phyloP scores from a whole-genome alignment of 2,329 filamentous ascomycete species.

The Phaeosphaeria sp. region DNA sequence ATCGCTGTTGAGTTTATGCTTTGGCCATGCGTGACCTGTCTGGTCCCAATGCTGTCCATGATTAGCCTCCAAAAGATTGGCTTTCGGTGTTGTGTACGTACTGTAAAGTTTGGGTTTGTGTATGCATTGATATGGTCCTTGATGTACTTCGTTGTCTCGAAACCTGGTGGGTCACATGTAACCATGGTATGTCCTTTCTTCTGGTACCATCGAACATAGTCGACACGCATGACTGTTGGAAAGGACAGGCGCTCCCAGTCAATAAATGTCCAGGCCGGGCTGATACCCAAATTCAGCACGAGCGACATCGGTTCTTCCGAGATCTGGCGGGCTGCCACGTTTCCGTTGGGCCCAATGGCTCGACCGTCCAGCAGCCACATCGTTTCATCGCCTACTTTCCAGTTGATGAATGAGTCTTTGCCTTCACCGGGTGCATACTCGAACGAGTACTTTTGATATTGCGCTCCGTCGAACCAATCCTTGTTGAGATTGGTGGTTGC shows the following conservation, averaged over 20 bases:
- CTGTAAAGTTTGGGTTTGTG: slow-evolving; percentile 59
- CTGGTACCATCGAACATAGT: slow-evolving; percentile 64
- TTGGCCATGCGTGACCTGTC: slow-evolving; percentile 48
- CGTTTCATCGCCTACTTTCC: slow-evolving; percentile 60
- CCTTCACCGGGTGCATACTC: slow-evolving; percentile 60
- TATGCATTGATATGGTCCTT: slow-evolving; percentile 56
- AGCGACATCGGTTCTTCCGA: slow-evolving; percentile 62
- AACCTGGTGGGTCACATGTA: slow-evolving; percentile 63
- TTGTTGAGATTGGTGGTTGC: slow-evolving; percentile 62
- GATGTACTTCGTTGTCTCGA: slow-evolving; percentile 60
- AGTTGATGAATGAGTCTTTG: slow-evolving; percentile 56
- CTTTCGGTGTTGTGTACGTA: slow-evolving; percentile 35
- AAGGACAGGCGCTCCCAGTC: slow-evolving; percentile 54
- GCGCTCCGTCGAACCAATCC: slow-evolving; percentile 61
- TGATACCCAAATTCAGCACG: slow-evolving; percentile 61
- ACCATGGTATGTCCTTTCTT: slow-evolving; percentile 55
- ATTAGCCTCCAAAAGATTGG: slow-evolving; percentile 3
- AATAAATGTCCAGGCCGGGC: slow-evolving; percentile 58
- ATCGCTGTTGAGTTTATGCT: slow-evolving; percentile 52
- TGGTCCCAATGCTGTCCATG: slow-evolving; percentile 38
- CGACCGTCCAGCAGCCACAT: slow-evolving; percentile 60
- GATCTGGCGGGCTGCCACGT: slow-evolving; percentile 56
- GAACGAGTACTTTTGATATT: slow-evolving; percentile 63
- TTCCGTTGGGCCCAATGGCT: slow-evolving; percentile 61
- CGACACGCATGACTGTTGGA: slow-evolving; percentile 60